Evolutionary conservation across 2,329 filamentous ascomycete genomes (phyloP).

Genomic region (Fusarium mangiferae): DNA sequence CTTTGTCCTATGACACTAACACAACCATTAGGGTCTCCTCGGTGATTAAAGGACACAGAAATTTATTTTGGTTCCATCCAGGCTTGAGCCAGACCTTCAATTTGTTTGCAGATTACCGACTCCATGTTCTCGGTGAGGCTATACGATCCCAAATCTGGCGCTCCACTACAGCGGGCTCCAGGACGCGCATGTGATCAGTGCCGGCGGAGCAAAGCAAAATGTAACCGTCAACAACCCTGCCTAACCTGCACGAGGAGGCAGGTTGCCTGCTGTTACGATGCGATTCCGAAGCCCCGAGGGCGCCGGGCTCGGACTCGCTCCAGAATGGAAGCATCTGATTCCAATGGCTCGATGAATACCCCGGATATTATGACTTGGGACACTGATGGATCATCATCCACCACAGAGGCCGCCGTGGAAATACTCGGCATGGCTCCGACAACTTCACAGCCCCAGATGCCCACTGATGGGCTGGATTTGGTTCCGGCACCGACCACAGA

Average conservation of each 20-base stretch:
- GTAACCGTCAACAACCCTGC: conserved; percentile 13
- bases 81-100: background rate
- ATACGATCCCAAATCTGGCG: background rate
- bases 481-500: background rate
- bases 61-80: background rate
- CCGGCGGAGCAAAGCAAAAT: conserved; percentile 14
- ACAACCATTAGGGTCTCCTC: background rate
- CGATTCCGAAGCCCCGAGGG: background rate
- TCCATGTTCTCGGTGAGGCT: conserved; percentile 12
- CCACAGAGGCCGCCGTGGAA: background rate
- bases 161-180: conserved; percentile 3
- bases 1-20: background rate
- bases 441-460: background rate
- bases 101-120: background rate
- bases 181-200: conserved; percentile 16
- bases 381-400: background rate
- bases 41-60: background rate
- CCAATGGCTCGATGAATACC: background rate
- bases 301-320: background rate
- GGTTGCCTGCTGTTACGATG: conserved; percentile 2
- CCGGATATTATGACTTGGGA: background rate
- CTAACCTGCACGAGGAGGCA: background rate
- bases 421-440: background rate
- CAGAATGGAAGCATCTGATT: background rate
- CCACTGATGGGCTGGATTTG: background rate